phyloP scores from a whole-genome alignment of 768 basidiomycete genomes.

The Termitomyces sp. region DNA sequence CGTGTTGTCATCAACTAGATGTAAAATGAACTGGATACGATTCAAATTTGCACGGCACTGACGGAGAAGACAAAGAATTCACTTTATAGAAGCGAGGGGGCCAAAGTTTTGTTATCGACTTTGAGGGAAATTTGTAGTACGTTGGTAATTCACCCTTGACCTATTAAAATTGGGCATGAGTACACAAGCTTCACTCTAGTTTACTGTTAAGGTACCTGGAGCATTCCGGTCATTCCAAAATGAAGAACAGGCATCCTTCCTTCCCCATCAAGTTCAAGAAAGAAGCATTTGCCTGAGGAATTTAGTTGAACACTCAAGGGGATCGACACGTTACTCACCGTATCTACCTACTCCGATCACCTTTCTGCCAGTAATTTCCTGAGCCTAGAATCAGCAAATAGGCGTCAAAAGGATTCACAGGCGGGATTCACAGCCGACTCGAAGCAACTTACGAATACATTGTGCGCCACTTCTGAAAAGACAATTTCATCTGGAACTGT shows the following conservation, averaged over 20 bases:
- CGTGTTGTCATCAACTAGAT: constrained; percentile 37
- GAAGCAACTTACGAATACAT: constrained; percentile 53
- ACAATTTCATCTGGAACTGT: constrained; percentile 59
- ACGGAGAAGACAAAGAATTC: not conserved
- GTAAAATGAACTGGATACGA: constrained; percentile 52
- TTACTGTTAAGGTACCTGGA: constrained; percentile 38
- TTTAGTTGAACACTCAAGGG: not conserved
- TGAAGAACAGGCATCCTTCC: constrained; percentile 68
- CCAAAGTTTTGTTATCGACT: constrained; percentile 42
- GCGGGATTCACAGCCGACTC: not conserved
- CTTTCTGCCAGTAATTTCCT: constrained; percentile 44
- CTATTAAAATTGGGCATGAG: constrained; percentile 15
- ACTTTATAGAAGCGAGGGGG: constrained; percentile 69
- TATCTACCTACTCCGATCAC: constrained; percentile 47
- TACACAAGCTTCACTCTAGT: not conserved
- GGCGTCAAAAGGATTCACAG: not conserved
- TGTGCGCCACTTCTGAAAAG: constrained; percentile 48
- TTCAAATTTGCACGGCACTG: not conserved
- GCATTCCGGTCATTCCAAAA: constrained; percentile 86
- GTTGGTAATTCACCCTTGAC: constrained; percentile 43
- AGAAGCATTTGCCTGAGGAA: constrained; percentile 49
- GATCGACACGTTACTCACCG: constrained; percentile 27
- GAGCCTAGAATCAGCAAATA: constrained; percentile 32
- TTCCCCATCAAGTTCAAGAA: constrained; percentile 53
- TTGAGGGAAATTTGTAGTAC: constrained; percentile 44